These are phyloP conservation scores for Pyrenochaeta sp. DNA, from an alignment of 2,329 filamentous ascomycete genomes.

Conservation along the genomic window DNA sequence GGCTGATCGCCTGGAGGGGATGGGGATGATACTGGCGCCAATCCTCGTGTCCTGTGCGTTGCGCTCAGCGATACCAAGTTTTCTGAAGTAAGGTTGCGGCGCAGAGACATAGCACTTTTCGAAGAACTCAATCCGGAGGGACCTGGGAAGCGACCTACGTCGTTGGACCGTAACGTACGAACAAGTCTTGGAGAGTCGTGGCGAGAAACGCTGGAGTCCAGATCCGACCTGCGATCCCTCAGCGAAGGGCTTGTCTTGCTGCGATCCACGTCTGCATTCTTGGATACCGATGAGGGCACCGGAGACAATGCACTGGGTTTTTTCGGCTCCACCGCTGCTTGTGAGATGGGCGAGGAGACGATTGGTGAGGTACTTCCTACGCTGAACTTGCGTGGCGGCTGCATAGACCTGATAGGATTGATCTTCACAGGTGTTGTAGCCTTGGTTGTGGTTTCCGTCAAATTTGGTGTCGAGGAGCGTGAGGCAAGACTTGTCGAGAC, in stretches of 20 bases:
- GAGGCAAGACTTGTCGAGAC: constrained; percentile 10
- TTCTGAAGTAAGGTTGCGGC: not conserved
- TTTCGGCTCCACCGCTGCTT: not conserved
- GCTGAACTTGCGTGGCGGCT: constrained; percentile 23
- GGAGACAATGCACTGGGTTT: not conserved
- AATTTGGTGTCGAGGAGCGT: constrained; percentile 15
- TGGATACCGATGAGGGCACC: not conserved
- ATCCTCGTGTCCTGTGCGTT: not conserved
- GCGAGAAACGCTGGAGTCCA: constrained; percentile 1
- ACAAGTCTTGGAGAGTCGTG: not conserved
- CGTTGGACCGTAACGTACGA: not conserved
- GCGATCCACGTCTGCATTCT: constrained; percentile 1
- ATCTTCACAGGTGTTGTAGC: constrained; percentile 11
- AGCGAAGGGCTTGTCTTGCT: constrained; percentile 2
- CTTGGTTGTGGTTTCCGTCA: constrained; percentile 1
- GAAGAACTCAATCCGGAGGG: constrained; percentile 2
- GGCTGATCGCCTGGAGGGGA: not conserved
- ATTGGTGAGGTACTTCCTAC: constrained; percentile 2
- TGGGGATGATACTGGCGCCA: not conserved
- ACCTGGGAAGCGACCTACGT: not conserved
- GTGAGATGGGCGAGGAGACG: not conserved
- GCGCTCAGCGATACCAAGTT: not conserved
- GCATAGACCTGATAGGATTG: constrained; percentile 35
- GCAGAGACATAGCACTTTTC: constrained; percentile 1
- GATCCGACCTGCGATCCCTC: not conserved